Base-by-base conservation (phyloP, 371 early-diverging fungal genomes). In the Circinella minor region DNA sequence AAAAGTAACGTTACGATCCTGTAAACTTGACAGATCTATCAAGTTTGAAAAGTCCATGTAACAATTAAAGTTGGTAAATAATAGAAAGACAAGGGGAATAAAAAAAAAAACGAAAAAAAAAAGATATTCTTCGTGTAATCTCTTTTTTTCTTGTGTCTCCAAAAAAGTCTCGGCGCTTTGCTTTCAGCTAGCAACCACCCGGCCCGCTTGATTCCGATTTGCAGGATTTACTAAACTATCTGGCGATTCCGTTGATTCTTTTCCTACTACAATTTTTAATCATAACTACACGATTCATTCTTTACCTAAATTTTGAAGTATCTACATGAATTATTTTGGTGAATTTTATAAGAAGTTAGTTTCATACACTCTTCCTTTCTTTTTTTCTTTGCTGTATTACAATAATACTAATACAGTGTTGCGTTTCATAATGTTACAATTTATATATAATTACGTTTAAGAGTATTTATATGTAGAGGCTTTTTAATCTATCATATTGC, bases 31-130 rank as follows among this genome's bases (percentile, higher is more conserved):
- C 39, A 62, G 17, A 34, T 38, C 47, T 62, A 43, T 62, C 38
- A 62, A 20, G 62, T 62, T 62, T 36, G 62, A 62, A 46, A 57
- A 57, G 57, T 57, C 57, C 57, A 57, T 57, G 57, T 57, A 57
- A 27, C 57, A 57, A 57, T 57, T 51, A 14, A n/a, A 11, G 43
- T 43, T 11, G 43, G 43, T 43, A 51, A 51, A 14, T 14, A 51
- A 51, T 15, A 17, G 51, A n/a, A 51, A 15, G 51, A 15, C 17
- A 51, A n/a, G 51, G n/a, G 15, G 15, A 51, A 6, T 8, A 15
- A 51, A 15, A 51, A n/a, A 49, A 15, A 49, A 4, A 49, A 14
- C 5, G n/a, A 49, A 14, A 4, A 49, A 49, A 49, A 51, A 51
- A 51, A 51, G 15, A 51, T 8, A 51, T 37, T 11, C 36, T 61